Evolutionary conservation across 306 rosid species (phyloP).

Genomic region (Betula pendula): DNA sequence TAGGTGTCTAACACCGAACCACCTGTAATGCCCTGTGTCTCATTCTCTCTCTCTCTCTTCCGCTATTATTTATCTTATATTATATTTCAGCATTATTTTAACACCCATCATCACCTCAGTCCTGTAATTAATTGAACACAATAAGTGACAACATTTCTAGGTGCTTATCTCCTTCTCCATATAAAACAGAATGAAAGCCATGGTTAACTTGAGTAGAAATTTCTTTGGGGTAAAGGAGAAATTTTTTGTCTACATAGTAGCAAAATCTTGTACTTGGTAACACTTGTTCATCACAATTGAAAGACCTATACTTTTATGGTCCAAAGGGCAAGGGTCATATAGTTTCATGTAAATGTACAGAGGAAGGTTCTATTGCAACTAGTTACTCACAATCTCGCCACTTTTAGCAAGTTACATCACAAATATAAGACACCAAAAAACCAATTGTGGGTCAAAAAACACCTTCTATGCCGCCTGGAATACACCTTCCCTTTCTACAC

Average conservation of each 20-base stretch:
- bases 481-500: neutral
- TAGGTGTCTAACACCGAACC: too few relatives aligned
- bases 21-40: too few relatives aligned
- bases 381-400: neutral
- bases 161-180: neutral
- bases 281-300: neutral
- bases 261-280: neutral
- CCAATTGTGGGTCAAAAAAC: neutral
- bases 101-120: constrained; percentile 4
- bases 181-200: neutral
- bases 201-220: neutral
- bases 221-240: neutral
- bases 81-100: too few relatives aligned
- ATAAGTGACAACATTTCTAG: neutral
- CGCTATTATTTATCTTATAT: too few relatives aligned
- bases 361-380: neutral
- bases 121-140: constrained; percentile 1
- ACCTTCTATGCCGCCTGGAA: neutral
- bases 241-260: neutral
- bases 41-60: too few relatives aligned
- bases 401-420: neutral
- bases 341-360: neutral
- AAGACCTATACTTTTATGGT: neutral
- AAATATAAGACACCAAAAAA: neutral
- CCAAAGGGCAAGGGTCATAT: neutral